phyloP scores from a whole-genome alignment of 441 rosid species.

The Aquilaria agallochum region DNA sequence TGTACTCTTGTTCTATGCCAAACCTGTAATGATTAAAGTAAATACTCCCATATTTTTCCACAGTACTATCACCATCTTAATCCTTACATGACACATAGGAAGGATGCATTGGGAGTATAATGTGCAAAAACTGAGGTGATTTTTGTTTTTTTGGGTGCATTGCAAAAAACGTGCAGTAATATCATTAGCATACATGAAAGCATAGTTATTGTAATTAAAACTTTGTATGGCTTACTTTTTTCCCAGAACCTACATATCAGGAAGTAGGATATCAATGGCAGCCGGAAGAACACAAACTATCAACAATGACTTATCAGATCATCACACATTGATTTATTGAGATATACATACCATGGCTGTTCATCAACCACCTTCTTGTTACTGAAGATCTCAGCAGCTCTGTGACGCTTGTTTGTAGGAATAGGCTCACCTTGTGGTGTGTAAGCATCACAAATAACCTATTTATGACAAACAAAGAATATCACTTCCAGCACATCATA shows the following conservation, averaged over 20 bases:
- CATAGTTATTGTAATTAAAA: too few relatives aligned
- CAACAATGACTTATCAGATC: background rate
- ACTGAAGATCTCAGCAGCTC: slow-evolving; percentile 78
- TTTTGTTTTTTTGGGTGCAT: too few relatives aligned
- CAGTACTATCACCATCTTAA: background rate
- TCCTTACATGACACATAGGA: too few relatives aligned
- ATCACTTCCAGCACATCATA: slow-evolving; percentile 9
- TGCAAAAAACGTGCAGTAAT: too few relatives aligned
- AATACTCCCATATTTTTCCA: background rate
- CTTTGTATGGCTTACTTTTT: background rate
- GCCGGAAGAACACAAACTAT: background rate
- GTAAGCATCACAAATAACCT: slow-evolving; percentile 90
- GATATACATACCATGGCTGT: slow-evolving; percentile 71
- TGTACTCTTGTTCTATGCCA: slow-evolving; percentile 99
- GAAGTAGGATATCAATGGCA: background rate
- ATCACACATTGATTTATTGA: slow-evolving; percentile 3
- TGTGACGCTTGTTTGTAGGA: slow-evolving; percentile 92
- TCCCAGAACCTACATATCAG: too few relatives aligned
- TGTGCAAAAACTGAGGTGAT: too few relatives aligned
- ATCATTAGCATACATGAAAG: too few relatives aligned
- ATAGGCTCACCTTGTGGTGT: slow-evolving; percentile 96
- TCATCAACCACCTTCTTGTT: slow-evolving; percentile 60
- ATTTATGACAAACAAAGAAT: slow-evolving; percentile 8
- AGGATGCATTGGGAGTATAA: too few relatives aligned
- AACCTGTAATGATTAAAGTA: slow-evolving; percentile 37